Percentiles rank a stretch among this genome's conserved stretches.
Evolutionary conservation across 345 rosid genomes (phyloP).

Genomic region (Reutealis trisperma): DNA sequence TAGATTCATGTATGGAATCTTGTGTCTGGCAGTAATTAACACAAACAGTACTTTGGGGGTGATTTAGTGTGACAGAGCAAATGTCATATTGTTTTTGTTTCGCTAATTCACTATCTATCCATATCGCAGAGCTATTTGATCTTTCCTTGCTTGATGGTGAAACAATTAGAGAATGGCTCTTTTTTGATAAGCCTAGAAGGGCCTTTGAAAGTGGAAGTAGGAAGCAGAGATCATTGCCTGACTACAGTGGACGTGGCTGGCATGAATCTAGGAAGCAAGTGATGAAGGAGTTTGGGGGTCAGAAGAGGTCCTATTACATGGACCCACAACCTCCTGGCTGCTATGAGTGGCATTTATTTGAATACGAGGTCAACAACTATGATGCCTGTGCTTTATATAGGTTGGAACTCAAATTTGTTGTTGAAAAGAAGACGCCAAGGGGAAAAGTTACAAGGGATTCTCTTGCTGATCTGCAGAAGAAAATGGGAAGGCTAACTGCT

Average conservation of each 20-base stretch:
- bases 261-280: constrained; percentile 88
- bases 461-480: constrained; percentile 71
- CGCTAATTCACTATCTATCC: constrained; percentile 17
- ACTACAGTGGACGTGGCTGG: constrained; percentile 86
- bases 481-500: constrained; percentile 80
- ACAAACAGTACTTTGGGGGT: not conserved
- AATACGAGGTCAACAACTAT: constrained; percentile 56
- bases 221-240: constrained; percentile 92
- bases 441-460: constrained; percentile 60
- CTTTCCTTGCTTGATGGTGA: constrained; percentile 64
- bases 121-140: constrained; percentile 68
- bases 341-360: constrained; percentile 83
- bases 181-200: constrained; percentile 84
- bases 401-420: constrained; percentile 59
- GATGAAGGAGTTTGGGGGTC: constrained; percentile 77
- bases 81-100: constrained; percentile 1
- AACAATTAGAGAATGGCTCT: constrained; percentile 81
- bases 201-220: constrained; percentile 90
- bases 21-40: not conserved
- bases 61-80: not conserved
- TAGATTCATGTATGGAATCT: constrained; percentile 3
- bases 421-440: constrained; percentile 66
- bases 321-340: constrained; percentile 81
- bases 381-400: constrained; percentile 66
- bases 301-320: constrained; percentile 88